Evolutionary conservation across 2,329 filamentous ascomycete species (phyloP).

Genomic region (Tolypocladium pustulatum): DNA sequence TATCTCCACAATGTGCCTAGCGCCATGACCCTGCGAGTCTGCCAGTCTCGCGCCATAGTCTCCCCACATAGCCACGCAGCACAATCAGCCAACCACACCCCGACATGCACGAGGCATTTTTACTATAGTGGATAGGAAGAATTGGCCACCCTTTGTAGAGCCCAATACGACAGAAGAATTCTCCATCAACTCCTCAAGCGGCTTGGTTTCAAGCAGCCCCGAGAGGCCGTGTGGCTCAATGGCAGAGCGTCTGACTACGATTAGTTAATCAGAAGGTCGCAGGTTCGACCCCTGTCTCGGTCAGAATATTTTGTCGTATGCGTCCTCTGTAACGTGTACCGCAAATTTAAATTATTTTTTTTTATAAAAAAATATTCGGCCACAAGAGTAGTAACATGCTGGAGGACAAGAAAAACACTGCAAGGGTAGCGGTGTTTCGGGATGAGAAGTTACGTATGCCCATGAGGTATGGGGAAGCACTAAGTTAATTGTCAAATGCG

Average conservation of each 20-base stretch:
- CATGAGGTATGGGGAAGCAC: not conserved
- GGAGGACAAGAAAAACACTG: too few relatives aligned
- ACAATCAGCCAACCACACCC: not conserved
- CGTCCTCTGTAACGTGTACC: not conserved
- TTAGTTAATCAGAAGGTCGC: slow-evolving; percentile 5
- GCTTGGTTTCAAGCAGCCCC: not conserved
- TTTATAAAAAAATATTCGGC: too few relatives aligned
- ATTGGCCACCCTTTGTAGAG: not conserved
- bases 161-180: not conserved
- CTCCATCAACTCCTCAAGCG: not conserved
- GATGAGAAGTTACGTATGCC: not conserved
- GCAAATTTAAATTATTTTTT: not conserved
- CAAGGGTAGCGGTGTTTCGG: too few relatives aligned
- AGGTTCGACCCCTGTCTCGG: slow-evolving; percentile 7
- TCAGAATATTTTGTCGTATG: not conserved
- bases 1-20: not conserved
- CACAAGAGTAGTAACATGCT: too few relatives aligned
- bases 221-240: slow-evolving; percentile 4
- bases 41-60: not conserved
- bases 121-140: not conserved
- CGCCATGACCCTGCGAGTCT: not conserved
- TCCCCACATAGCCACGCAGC: not conserved
- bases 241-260: slow-evolving; percentile 6
- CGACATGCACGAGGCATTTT: not conserved
- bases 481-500: too few relatives aligned